Conservation (phyloP, 192 early-diverging fungal species). For the Globomyces pollinis-pini region DNA sequence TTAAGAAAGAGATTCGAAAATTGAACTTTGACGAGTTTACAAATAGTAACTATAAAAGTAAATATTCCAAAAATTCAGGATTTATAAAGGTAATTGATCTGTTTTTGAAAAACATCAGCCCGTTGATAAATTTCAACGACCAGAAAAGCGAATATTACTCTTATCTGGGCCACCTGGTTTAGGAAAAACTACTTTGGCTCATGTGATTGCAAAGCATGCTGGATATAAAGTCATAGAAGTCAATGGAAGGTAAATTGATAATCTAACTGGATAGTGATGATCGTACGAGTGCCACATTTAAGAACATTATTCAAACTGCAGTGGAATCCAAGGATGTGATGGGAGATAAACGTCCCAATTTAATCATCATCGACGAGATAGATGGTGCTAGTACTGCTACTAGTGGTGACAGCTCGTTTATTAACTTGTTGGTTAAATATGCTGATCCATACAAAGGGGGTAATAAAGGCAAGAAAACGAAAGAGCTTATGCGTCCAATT, state of each 20-base stretch:
- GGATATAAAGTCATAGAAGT: constrained; percentile 90
- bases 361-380: constrained; percentile 93
- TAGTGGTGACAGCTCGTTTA: constrained; percentile 68
- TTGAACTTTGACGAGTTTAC: background rate
- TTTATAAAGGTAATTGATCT: constrained; percentile 2
- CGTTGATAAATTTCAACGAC: constrained; percentile 43
- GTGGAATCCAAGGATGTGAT: constrained; percentile 69
- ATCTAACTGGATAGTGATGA: constrained; percentile 64
- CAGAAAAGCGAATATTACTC: constrained; percentile 62
- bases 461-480: constrained; percentile 16
- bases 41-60: background rate
- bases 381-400: constrained; percentile 75
- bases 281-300: constrained; percentile 65
- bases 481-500: constrained; percentile 71
- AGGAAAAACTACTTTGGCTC: constrained; percentile 95
- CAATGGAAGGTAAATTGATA: constrained; percentile 61
- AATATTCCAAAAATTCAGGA: background rate
- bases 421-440: constrained; percentile 69
- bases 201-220: constrained; percentile 80
- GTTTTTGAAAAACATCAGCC: constrained; percentile 4
- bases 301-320: constrained; percentile 65
- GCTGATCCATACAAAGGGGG: constrained; percentile 23
- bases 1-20: constrained; percentile 39
- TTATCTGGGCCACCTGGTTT: constrained; percentile 88
- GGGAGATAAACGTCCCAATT: constrained; percentile 59